Base-by-base conservation (phyloP, 257 asterid genomes). In the Pogostemon cablin region DNA sequence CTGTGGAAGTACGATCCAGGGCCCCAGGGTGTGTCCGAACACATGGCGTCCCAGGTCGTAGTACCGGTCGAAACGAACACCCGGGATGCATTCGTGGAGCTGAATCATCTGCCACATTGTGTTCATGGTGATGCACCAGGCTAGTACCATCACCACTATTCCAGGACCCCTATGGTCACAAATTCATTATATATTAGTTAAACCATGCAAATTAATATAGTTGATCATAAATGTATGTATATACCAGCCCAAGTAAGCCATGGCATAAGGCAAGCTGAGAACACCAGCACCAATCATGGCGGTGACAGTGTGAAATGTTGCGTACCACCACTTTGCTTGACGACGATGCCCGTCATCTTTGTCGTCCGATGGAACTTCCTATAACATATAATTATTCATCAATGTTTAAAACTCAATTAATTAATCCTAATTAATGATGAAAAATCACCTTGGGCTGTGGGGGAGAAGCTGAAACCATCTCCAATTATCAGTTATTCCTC, bases 61-160 rank as follows among this genome's bases (percentile, higher is more conserved):
- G 48, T 88, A 88, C 0, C 90, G 81, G 39, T 88, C 96, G 34
- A 88, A 88, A 7, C 96, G 85, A 9, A 81, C 82, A 0, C 89
- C 93, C 0, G 92, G 91, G 4, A 77, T 88, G n/a, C 83, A 68
- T 73, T 88, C 96, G 65, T 88, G 93, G 43, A 88, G 85, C 7
- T 86, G 86, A 58, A 83, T 86, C 89, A 88, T 77, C 74, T 88
- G 93, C 88, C 93, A 79, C 96, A 88, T 86, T 50, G 96, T 88
- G 69, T 83, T 77, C 64, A 88, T 66, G 8, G 93, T 86, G 49
- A 86, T 77, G 39, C 86, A 75, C 93, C 96, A 88, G 7, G 86
- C 66, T 8, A 83, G 25, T 10, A 80, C 75, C 88, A 88, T 79
- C 67, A 79, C 80, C 50, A 81, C 15, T 17, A 79, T 85, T 65